phyloP scores from a whole-genome alignment of 2,329 filamentous ascomycete species.

The Colletotrichum melonis region DNA sequence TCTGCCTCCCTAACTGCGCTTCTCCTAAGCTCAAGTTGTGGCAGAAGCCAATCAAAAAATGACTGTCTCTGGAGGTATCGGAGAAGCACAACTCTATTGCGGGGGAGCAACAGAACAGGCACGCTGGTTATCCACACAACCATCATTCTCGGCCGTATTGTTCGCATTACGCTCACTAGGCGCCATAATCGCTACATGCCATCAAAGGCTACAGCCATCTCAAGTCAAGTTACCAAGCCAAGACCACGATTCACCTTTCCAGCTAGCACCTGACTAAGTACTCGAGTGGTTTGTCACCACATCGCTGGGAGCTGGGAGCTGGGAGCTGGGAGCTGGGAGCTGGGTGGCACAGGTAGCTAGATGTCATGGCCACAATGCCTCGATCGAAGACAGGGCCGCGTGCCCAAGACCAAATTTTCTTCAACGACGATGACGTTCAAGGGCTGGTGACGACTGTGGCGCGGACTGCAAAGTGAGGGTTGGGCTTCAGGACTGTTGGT shows the following conservation, averaged over 20 bases:
- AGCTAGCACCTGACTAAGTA: background rate
- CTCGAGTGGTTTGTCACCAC: background rate
- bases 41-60: background rate
- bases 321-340: no score
- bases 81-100: background rate
- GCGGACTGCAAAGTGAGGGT: background rate
- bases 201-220: background rate
- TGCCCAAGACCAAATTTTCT: slow-evolving; percentile 10
- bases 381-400: background rate
- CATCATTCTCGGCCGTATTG: background rate
- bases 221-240: background rate
- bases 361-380: background rate
- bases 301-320: no score
- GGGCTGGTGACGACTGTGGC: background rate
- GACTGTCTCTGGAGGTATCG: background rate
- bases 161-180: background rate
- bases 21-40: background rate
- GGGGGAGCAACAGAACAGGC: background rate
- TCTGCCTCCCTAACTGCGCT: background rate
- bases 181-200: no score
- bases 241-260: background rate
- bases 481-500: background rate
- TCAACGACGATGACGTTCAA: slow-evolving; percentile 10
- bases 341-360: no score
- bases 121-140: background rate